These are phyloP conservation scores for Tulasnella sp. DNA, from an alignment of 768 basidiomycete species.

Conservation along the genomic window DNA sequence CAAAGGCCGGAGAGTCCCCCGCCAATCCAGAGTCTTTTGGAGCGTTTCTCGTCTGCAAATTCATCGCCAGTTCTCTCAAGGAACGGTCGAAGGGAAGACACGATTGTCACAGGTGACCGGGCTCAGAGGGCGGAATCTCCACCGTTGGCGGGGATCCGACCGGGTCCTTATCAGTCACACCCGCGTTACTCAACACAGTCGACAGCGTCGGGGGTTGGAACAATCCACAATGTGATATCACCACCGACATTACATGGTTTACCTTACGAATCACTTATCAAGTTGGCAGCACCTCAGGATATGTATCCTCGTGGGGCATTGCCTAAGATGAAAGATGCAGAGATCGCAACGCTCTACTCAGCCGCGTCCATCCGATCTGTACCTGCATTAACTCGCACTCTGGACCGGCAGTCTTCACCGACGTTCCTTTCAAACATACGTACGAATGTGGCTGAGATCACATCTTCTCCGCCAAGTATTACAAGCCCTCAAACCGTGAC, in stretches of 20 bases:
- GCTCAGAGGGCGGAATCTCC: background rate
- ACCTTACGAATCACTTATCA: conserved; percentile 27
- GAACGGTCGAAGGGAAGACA: no score
- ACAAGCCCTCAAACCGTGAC: background rate
- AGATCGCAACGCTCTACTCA: conserved; percentile 80
- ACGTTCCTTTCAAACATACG: conserved; percentile 31
- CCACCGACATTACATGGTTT: conserved; percentile 18
- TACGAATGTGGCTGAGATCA: conserved; percentile 6
- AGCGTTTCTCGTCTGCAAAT: background rate
- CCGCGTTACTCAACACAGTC: conserved; percentile 1
- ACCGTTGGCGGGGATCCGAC: background rate
- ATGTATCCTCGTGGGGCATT: conserved; percentile 24
- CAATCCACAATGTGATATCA: background rate
- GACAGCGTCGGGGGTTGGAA: background rate
- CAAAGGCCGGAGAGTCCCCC: background rate
- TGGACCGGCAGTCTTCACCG: conserved; percentile 23
- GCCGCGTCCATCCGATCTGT: conserved; percentile 71
- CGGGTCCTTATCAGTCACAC: background rate
- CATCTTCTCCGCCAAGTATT: conserved; percentile 2
- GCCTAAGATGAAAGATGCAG: conserved; percentile 42
- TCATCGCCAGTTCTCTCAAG: background rate
- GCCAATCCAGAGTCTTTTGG: background rate
- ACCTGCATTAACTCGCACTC: conserved; percentile 29
- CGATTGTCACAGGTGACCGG: no score
- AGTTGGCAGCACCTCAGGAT: conserved; percentile 27